Evolutionary conservation across 2,329 filamentous ascomycete genomes (phyloP), one percentile per base, ranked within the genome.

Genomic region (Drechslerella stenobrocha): DNA sequence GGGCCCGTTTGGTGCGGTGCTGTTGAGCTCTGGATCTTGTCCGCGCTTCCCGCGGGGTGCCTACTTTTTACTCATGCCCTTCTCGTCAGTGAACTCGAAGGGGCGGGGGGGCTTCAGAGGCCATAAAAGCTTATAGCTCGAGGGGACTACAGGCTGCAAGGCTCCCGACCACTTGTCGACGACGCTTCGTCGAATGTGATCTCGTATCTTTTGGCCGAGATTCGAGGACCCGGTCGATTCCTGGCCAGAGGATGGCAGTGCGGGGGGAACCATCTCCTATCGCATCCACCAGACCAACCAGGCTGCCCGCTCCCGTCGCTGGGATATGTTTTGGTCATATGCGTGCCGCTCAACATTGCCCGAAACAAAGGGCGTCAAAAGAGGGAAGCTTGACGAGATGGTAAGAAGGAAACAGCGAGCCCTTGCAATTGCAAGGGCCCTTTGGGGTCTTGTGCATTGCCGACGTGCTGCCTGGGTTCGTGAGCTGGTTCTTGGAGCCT

Each of bases 11-110:
- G 55, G 50, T 48, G 37, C 15, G 45, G 11, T 24, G 22, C 22
- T 45, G n/a, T n/a, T n/a, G n/a, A n/a, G n/a, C 40, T 46, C 46
- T 28, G 48, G 58, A 11, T 37, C 24, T 67, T 59, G 55, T 45
- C 63, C 63, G 58, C 55, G 55, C 40, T 34, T 58, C 44, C 42
- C 50, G 63, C 51, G 45, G 42, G 63, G 60, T 67, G 63, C 63
- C 63, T 67, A 67, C 63, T 67, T 60, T 64, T 67, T 55, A 67
- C 63, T 60, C 63, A 67, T 67, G 63, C 63, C 63, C 42, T 67
- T 67, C 63, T 60, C 40, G 63, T 67, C 63, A 32, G 60, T 42
- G 23, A 50, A 44, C 34, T 60, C 50, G 28, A 37, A 20, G 37
- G 57, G 58, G 26, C 34, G 47, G n/a, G n/a, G n/a, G n/a, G n/a